phyloP scores from a whole-genome alignment of 345 rosid species.

The Lenwebbia sp. region DNA sequence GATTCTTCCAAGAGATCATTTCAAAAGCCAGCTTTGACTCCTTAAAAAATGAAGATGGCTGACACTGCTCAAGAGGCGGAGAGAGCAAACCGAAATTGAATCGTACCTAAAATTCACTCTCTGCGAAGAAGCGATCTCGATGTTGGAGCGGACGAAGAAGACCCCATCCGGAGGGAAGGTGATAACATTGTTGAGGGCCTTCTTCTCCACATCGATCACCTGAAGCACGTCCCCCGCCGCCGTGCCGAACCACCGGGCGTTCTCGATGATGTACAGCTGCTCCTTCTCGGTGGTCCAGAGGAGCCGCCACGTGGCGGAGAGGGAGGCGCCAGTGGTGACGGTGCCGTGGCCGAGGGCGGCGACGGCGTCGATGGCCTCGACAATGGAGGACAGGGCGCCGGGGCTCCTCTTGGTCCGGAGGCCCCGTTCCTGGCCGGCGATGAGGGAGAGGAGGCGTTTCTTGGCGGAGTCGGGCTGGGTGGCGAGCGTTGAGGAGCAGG shows the following conservation, averaged over 20 bases:
- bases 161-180: conserved; percentile 90
- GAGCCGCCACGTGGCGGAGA: conserved; percentile 80
- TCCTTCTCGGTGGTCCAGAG: conserved; percentile 97
- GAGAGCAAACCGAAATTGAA: neutral
- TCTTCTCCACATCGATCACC: conserved; percentile 65
- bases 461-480: conserved; percentile 16
- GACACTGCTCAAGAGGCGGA: neutral
- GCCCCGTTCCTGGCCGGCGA: conserved; percentile 77
- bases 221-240: conserved; percentile 77
- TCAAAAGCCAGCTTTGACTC: neutral
- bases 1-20: neutral
- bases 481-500: conserved; percentile 7
- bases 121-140: conserved; percentile 64
- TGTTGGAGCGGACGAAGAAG: conserved; percentile 71
- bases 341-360: conserved; percentile 44
- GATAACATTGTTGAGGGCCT: conserved; percentile 64
- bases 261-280: conserved; percentile 83
- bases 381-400: conserved; percentile 34
- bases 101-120: conserved; percentile 71
- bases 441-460: conserved; percentile 49
- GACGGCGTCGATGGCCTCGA: conserved; percentile 55
- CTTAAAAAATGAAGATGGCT: neutral
- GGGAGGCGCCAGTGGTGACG: conserved; percentile 48
- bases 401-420: conserved; percentile 67
- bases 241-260: conserved; percentile 64